phyloP scores from a whole-genome alignment of 1,284 basidiomycete genomes.

The Naganishia albida region DNA sequence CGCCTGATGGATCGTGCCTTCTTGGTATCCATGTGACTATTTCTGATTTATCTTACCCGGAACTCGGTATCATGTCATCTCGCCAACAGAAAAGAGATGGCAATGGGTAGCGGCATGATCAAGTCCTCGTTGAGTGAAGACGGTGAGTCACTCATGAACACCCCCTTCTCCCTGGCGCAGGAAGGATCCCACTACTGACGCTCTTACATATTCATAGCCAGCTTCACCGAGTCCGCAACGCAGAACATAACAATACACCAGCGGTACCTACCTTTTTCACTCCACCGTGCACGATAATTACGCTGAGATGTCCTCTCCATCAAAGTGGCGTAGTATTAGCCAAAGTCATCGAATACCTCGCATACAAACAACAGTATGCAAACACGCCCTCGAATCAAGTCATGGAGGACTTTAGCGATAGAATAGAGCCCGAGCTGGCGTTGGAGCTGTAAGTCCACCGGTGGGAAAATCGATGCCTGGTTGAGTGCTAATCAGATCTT shows the following conservation, averaged over 20 bases:
- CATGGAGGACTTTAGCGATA: conserved; percentile 59
- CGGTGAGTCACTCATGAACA: conserved; percentile 38
- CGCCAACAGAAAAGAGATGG: conserved; percentile 38
- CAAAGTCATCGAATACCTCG: conserved; percentile 62
- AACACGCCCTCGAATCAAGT: conserved; percentile 54
- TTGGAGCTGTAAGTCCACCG: conserved; percentile 58
- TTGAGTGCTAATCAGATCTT: too few species aligned
- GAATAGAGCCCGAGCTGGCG: conserved; percentile 61
- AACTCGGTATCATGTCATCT: neutral
- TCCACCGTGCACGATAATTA: neutral
- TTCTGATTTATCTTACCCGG: neutral
- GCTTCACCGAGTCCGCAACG: conserved; percentile 28
- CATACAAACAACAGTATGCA: conserved; percentile 58
- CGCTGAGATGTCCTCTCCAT: neutral
- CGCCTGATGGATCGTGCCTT: too few species aligned
- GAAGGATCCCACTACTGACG: neutral
- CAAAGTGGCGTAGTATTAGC: conserved; percentile 57
- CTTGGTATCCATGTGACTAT: neutral
- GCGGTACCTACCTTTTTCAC: neutral
- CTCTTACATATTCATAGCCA: conserved; percentile 5
- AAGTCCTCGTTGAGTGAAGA: conserved; percentile 52
- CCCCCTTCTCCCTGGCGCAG: neutral
- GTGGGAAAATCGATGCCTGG: too few species aligned
- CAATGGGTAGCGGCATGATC: conserved; percentile 51
- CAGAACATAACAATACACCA: conserved; percentile 27